Base-by-base conservation (phyloP, 2,329 filamentous ascomycete genomes). In the Intubia oerlemansii region DNA sequence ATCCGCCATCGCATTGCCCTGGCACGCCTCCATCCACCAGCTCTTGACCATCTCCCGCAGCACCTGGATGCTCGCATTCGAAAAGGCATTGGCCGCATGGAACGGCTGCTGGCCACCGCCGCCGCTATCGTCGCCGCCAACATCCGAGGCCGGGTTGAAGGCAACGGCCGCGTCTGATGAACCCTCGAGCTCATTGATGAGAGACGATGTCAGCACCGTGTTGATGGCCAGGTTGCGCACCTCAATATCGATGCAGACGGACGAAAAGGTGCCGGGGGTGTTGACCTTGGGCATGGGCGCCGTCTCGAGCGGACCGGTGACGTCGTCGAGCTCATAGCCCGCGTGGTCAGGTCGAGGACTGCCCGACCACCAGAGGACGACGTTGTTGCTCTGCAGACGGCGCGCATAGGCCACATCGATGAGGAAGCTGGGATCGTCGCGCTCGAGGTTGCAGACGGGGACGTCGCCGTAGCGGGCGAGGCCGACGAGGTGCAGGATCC, bases 41-140 rank as follows among this genome's bases (percentile, higher is more conserved):
- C 79, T 68, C 48, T 93, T 92, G 40, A 99, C 88, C 84, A 99
- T 93, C 42, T 95, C 90, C 10, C 88, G 75, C 4, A 99, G 60
- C 1, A 98, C 88, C 6, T 74, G 66, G 5, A 95, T 78, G 31
- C 82, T 80, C 4, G 85, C 82, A 28, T 81, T 78, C n/a, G 85
- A 75, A 46, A 98, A 98, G 0, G 85, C 80, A 34, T 76, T 88
- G 36, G 92, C 82, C 0, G 82, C 79, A 36, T 79, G 77, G 6
- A 91, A 65, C 12, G 73, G 62, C 34, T 75, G 74, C 33, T 75
- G 66, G 0, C 54, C 58, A 17, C 71, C 62, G 12, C 25, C 32
- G 15, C 19, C 28, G 10, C 73, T 70, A n/a, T 73, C 62, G 35
- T 75, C 75, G 32, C 75, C 63, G 1, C 59, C 66, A 1, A 29